Base-by-base conservation (phyloP, 305 asterid species). In the Rubia tinctorum region DNA sequence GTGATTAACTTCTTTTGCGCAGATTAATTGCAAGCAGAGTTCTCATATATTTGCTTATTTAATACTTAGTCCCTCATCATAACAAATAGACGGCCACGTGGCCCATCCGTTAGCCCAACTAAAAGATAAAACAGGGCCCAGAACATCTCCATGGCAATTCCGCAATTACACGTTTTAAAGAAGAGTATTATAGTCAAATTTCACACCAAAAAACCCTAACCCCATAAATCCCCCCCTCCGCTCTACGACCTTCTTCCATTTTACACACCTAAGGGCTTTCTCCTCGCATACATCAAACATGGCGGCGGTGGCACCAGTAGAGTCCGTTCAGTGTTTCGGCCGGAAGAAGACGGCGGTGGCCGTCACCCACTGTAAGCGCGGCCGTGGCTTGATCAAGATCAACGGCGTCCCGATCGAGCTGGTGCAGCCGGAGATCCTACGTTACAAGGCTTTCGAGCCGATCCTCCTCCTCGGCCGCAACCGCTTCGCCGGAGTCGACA, bases 341-440 rank as follows among this genome's bases (percentile, higher is more conserved):
- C 84, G 96, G 20, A 90, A 90, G 89, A 89, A 89, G 63, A 89
- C 92, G 0, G 96, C 92, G 4, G 96, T 89, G 8, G 92, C 96
- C 13, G 96, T 90, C 1, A 88, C 92, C 0, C 95, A 90, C 86
- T 90, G 96, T 87, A 87, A 88, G 87, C 88, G 89, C 20, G 96
- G 96, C 60, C 91, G 89, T 17, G 96, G 96, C 0, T 66, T 90
- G 80, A 88, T 90, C 60, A 90, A 90, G 75, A 86, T 90, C 79
- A 90, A 90, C 71, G 96, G 96, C 1, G 90, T 83, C 6, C 96
- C 96, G 0, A 90, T 90, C 85, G 96, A 90, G 86, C 86, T 90
- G 3, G 85, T 90, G 12, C 92, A 90, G 13, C 96, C 96, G 0
- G 96, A 90, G 68, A 90, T 90, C 74, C 92, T 90, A 71, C 96